Conservation (phyloP, 208 protist genomes). For the Polymyxa betae region DNA sequence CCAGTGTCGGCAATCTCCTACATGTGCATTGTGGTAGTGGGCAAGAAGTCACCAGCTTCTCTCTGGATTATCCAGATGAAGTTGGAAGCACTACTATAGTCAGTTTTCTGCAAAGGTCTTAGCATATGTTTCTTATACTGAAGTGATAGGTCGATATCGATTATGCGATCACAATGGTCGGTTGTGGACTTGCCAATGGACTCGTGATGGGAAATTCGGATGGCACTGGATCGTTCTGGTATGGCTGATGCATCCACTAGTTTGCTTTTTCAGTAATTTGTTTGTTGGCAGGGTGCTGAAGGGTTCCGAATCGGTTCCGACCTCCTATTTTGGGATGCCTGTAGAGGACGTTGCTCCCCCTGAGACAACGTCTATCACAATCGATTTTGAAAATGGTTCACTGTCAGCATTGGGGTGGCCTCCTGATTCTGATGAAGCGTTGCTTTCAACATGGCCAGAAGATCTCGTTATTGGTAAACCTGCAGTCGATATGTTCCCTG, state of each 20-base stretch:
- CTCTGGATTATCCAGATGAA: neutral
- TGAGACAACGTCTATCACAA: neutral
- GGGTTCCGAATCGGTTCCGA: neutral
- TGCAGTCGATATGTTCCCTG: neutral
- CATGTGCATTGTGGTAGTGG: neutral
- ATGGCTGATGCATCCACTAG: neutral
- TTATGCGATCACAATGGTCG: neutral
- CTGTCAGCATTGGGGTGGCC: neutral
- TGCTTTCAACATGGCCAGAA: neutral
- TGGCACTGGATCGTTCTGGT: neutral
- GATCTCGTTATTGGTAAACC: neutral
- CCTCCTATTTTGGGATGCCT: neutral
- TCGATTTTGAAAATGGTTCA: conserved; percentile 27
- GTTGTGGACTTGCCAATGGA: neutral
- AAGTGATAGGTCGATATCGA: neutral
- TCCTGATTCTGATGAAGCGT: conserved; percentile 41
- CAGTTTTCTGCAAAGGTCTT: neutral
- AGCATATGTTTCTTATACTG: neutral
- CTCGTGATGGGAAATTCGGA: neutral
- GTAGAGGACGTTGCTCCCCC: neutral
- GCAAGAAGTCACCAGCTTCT: neutral
- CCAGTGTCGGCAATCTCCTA: neutral
- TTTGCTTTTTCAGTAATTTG: neutral
- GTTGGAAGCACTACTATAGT: neutral
- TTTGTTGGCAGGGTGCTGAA: neutral